Base-by-base conservation (phyloP, 441 rosid species). In the Aquilaria agallochum region DNA sequence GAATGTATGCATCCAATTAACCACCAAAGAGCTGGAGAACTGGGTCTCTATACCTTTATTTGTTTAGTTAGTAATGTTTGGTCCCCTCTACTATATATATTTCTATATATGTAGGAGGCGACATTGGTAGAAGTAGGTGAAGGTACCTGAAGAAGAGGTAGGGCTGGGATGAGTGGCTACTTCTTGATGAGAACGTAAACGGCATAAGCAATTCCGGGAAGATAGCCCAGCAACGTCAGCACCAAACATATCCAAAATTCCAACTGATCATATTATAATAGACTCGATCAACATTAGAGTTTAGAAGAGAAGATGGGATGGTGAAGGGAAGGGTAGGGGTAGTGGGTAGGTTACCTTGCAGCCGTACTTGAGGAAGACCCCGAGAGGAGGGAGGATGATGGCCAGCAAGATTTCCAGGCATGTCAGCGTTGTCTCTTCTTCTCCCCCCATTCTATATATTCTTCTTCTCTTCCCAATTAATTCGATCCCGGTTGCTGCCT, bases 231-330 rank as follows among this genome's bases (percentile, higher is more conserved):
- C 15, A 93, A 11, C n/a, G 97, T 90, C 50, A 93, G 78, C 2
- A 88, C 2, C 73, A 93, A 78, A 74, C 97, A 93, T 71, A 93
- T 85, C 97, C 98, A 92, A 60, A 92, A 89, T 82, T 89, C 95
- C 58, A 47, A 74, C 96, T 92, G 81, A 74, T 50, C 42, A 36
- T 36, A 1, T 14, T 10, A 31, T 36, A 34, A 67, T 56, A 27
- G 20, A 27, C 0, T 20, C 27, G 27, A 20, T 20, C 27, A 20
- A 20, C 27, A 20, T 20, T 20, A 20, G 27, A 20, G 27, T 20
- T 20, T 20, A 20, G 27, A 20, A 20, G 42, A 62, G 5, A 50
- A 56, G 31, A 30, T 4, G 9, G 14, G 30, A 55, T 12, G 31
- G 27, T 20, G 27, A 20, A 20, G 27, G 27, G 33, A 62, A 63